Evolutionary conservation across 331 rosid species (phyloP), one percentile per base, ranked within the genome.

Genomic region (Quercus tomentella): DNA sequence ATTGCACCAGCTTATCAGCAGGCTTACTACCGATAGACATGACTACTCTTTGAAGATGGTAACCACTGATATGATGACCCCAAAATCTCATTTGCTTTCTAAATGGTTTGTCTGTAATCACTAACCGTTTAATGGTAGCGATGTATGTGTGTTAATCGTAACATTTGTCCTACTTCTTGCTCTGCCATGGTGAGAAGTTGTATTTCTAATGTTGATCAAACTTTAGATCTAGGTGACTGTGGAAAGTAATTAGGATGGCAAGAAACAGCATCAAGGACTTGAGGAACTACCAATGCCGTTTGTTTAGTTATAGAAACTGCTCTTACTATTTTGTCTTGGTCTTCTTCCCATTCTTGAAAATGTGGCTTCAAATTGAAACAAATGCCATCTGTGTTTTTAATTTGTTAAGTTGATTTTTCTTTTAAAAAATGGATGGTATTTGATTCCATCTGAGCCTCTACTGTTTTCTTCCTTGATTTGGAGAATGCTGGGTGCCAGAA

Each of bases 91-190:
- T 91, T 85, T 89, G 85, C 90, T 89, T 92, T 90, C 84, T 84
- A 82, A 83, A 84, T 88, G 94, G 84, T 77, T 83, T 96, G 95
- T 91, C 90, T 90, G 98, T 90, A 96, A 90, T 91, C 94, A 84
- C 99, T 93, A 90, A 96, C 99, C 96, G 91, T 91, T 78, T 91
- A 90, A 96, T 93, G 96, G 99, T 96, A 96, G 99, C 84, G 89
- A 96, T 84, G 82, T 94, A 54, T 91, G 98, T 92, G 97, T 96
- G 96, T 91, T 90, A 90, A 91, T 96, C 86, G 83, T 87, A 83
- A 88, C 92, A 88, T 89, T 89, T 85, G 82, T 88, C 88, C 70
- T 83, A 83, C 96, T 87, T 86, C 97, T 89, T 89, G 85, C 97
- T 83, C 80, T 82, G 83, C 65, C 89, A 56, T 71, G 92, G 90